Evolutionary conservation across 2,329 filamentous ascomycete genomes (phyloP), one percentile per base, ranked within the genome.

Genomic region (Trichoderma cornu-damae): DNA sequence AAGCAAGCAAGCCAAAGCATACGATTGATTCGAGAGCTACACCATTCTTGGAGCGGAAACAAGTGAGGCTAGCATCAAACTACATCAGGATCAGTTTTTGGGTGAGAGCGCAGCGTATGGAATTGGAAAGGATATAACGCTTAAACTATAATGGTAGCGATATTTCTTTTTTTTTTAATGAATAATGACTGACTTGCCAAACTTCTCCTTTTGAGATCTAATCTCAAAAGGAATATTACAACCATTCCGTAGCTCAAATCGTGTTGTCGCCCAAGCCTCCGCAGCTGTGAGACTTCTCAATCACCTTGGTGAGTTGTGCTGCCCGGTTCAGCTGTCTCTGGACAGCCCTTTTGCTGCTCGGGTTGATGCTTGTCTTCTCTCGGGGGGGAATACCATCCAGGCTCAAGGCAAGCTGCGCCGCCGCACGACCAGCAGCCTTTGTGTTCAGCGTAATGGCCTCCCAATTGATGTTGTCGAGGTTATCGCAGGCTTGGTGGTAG

Each of bases 351-450:
- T 57, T 63, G 58, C 65, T 64, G 49, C 59, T 65, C 0, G 65
- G 67, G 51, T 70, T 58, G 48, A 32, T 20, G 16, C 47, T 46
- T 20, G 24, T 68, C 61, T 64, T 69, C 18, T 66, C 62, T n/a
- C 72, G 66, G 4, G 56, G 43, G 1, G 72, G 72, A 4, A 74
- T 65, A 1, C 66, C 71, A 1, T 72, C 65, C 3, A 74, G 61
- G 48, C 68, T 72, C 16, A 71, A 63, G 5, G 72, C 72, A 18
- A 75, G 68, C 28, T 68, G 61, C 12, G 80, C 81, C 26, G 79
- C 75, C 2, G 75, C 75, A 58, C 76, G 70, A 1, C 79, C 82
- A 48, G 83, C 83, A 3, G 73, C 68, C 65, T 71, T 73, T 47
- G 72, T 60, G 60, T 72, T 76, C 50, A 69, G 61, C 0, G 68